Evolutionary conservation across 2,329 filamentous ascomycete species (phyloP).

Genomic region (Huntiella moniliformis): DNA sequence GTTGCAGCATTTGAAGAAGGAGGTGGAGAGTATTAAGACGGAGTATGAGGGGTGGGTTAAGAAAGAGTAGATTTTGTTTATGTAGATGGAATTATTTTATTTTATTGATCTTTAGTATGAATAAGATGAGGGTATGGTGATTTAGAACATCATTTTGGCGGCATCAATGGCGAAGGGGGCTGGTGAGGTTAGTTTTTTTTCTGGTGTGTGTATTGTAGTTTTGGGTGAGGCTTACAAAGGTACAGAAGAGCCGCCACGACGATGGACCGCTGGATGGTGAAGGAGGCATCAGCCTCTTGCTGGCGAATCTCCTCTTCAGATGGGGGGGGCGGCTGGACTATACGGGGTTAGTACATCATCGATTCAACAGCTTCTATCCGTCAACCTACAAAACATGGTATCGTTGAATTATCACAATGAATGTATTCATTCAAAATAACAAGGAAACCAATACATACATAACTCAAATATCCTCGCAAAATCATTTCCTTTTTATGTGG

Average conservation of each 20-base stretch:
- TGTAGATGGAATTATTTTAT: neutral
- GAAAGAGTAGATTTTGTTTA: slow-evolving; percentile 13
- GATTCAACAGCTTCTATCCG: neutral
- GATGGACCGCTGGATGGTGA: slow-evolving; percentile 48
- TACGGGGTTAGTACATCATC: neutral
- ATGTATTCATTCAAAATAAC: too few species aligned
- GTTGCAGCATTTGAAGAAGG: slow-evolving; percentile 55
- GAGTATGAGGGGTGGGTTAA: slow-evolving; percentile 38
- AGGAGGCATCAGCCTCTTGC: slow-evolving; percentile 48
- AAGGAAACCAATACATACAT: too few species aligned
- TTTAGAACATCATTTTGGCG: slow-evolving; percentile 26
- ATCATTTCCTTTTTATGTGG: too few species aligned
- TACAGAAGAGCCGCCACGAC: slow-evolving; percentile 52
- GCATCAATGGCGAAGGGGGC: slow-evolving; percentile 41
- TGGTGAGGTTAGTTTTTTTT: slow-evolving; percentile 16
- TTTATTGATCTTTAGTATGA: neutral
- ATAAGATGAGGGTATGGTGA: neutral
- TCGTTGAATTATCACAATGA: too few species aligned
- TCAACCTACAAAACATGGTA: slow-evolving; percentile 9
- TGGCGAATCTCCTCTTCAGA: slow-evolving; percentile 50
- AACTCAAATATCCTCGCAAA: too few species aligned
- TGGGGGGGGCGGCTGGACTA: slow-evolving; percentile 50
- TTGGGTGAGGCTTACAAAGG: slow-evolving; percentile 50
- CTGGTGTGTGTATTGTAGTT: too few species aligned
- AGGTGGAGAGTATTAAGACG: slow-evolving; percentile 43